Percentiles rank a stretch among this genome's conserved stretches.
Evolutionary conservation across 306 rosid species (phyloP).

Genomic region (Begonia fuchsioides): DNA sequence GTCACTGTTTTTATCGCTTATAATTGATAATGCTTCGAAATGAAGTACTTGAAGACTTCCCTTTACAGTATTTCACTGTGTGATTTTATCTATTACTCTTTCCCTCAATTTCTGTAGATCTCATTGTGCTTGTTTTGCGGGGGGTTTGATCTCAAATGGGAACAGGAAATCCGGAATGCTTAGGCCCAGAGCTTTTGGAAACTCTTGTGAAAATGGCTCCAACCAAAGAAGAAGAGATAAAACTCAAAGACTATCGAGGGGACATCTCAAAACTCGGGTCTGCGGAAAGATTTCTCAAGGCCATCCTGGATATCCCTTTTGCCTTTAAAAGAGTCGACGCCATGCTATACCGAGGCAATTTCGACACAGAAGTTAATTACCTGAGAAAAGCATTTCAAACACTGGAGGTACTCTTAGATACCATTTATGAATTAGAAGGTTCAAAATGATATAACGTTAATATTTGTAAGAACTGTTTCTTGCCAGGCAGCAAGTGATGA

Average conservation of each 20-base stretch:
- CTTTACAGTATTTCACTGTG: too few species aligned
- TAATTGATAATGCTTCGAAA: too few species aligned
- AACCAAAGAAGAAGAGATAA: slow-evolving; percentile 95
- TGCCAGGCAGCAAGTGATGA: slow-evolving; percentile 84
- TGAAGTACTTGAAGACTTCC: too few species aligned
- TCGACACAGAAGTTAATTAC: slow-evolving; percentile 79
- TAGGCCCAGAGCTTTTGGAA: slow-evolving; percentile 90
- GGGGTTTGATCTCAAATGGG: too few species aligned
- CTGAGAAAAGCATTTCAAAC: slow-evolving; percentile 81
- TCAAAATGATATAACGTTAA: too few species aligned
- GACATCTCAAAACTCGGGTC: slow-evolving; percentile 79
- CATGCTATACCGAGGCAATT: slow-evolving; percentile 92
- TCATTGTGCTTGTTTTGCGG: too few species aligned
- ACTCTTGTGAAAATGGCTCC: slow-evolving; percentile 99
- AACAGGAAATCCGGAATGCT: slow-evolving; percentile 86
- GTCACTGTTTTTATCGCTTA: too few species aligned
- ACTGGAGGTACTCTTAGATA: slow-evolving; percentile 45
- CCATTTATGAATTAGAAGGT: neutral
- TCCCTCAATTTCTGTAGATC: too few species aligned
- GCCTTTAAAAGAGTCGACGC: slow-evolving; percentile 97
- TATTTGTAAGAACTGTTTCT: slow-evolving; percentile 2
- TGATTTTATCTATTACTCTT: too few species aligned
- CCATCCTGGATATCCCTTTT: slow-evolving; percentile 74
- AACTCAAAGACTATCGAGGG: slow-evolving; percentile 58
- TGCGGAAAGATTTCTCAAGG: slow-evolving; percentile 89